Percentiles rank a stretch among this genome's conserved stretches.
Conservation (phyloP, 2,329 filamentous ascomycete genomes). For the Xylariaceae sp. region DNA sequence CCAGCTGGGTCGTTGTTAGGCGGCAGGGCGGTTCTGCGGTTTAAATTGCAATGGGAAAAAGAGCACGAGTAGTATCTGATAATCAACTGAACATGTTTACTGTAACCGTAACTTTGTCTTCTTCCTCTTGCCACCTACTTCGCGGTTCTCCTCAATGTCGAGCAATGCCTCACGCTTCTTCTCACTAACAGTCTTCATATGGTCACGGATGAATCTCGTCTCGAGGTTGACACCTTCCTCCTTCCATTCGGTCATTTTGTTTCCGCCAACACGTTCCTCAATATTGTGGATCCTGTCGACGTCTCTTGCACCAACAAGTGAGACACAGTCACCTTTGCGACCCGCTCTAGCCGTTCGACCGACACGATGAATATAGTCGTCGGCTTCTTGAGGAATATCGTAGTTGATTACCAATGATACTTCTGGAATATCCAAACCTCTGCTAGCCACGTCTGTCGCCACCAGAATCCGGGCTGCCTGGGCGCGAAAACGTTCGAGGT, state of each 20-base stretch:
- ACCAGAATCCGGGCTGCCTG: constrained; percentile 84
- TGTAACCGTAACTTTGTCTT: constrained; percentile 50
- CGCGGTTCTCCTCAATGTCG: constrained; percentile 86
- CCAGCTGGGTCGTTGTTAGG: too few species aligned
- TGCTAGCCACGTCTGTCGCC: constrained; percentile 89
- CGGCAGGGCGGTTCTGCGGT: too few species aligned
- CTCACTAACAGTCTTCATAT: constrained; percentile 85
- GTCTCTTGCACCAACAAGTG: constrained; percentile 88
- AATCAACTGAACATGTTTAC: background rate
- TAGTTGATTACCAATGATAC: constrained; percentile 91
- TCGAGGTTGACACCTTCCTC: constrained; percentile 96
- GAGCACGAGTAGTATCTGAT: too few species aligned
- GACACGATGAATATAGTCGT: constrained; percentile 96
- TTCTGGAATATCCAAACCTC: constrained; percentile 92
- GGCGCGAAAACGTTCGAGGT: constrained; percentile 87
- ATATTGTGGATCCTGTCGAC: constrained; percentile 88
- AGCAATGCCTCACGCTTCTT: constrained; percentile 90
- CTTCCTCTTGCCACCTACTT: constrained; percentile 83
- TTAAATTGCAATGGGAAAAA: too few species aligned
- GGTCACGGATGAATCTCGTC: constrained; percentile 77
- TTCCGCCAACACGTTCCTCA: constrained; percentile 69
- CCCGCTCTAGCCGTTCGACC: constrained; percentile 94
- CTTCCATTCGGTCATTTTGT: constrained; percentile 75
- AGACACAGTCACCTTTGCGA: constrained; percentile 74
- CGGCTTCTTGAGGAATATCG: constrained; percentile 90